Percentiles rank a stretch among this genome's conserved stretches.
These are phyloP conservation scores for Furcasterigmium furcatum DNA, from an alignment of 2,329 filamentous ascomycete genomes.

Conservation along the genomic window DNA sequence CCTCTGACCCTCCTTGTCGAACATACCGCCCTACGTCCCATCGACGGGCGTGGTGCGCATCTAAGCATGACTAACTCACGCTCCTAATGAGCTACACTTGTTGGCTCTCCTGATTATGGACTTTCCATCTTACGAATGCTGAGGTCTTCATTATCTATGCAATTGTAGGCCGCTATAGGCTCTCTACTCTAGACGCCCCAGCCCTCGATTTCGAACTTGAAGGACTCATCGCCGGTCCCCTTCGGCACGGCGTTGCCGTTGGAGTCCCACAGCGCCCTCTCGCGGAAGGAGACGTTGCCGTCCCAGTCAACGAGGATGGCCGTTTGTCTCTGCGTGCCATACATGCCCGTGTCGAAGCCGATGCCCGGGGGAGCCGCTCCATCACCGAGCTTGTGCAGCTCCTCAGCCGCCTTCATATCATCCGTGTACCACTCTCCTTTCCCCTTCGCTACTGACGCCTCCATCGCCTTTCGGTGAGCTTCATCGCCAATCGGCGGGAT, in stretches of 20 bases:
- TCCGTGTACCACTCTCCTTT: slow-evolving; percentile 33
- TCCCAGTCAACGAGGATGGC: slow-evolving; percentile 61
- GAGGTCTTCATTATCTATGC: too few species aligned
- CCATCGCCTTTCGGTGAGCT: slow-evolving; percentile 40
- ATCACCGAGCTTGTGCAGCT: slow-evolving; percentile 32
- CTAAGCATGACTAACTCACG: too few species aligned
- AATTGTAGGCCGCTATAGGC: too few species aligned
- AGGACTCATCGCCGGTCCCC: slow-evolving; percentile 52
- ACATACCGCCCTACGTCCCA: too few species aligned
- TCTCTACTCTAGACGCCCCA: slow-evolving; percentile 32
- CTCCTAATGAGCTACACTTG: too few species aligned
- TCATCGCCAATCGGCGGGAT: slow-evolving; percentile 55
- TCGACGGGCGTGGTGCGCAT: too few species aligned
- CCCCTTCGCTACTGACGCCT: slow-evolving; percentile 32
- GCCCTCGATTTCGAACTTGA: slow-evolving; percentile 54
- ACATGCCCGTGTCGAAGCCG: slow-evolving; percentile 56
- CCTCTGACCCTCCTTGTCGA: too few species aligned
- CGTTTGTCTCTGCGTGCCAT: slow-evolving; percentile 64
- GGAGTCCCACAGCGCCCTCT: slow-evolving; percentile 57
- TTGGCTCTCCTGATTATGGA: too few species aligned
- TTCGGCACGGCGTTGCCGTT: slow-evolving; percentile 51
- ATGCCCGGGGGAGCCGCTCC: slow-evolving; percentile 17
- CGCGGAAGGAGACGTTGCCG: slow-evolving; percentile 56
- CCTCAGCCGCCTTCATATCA: slow-evolving; percentile 27
- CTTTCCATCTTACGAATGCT: too few species aligned